These are phyloP conservation scores for Hypoxylon sp. DNA, from an alignment of 2,329 filamentous ascomycete genomes.

Conservation along the genomic window DNA sequence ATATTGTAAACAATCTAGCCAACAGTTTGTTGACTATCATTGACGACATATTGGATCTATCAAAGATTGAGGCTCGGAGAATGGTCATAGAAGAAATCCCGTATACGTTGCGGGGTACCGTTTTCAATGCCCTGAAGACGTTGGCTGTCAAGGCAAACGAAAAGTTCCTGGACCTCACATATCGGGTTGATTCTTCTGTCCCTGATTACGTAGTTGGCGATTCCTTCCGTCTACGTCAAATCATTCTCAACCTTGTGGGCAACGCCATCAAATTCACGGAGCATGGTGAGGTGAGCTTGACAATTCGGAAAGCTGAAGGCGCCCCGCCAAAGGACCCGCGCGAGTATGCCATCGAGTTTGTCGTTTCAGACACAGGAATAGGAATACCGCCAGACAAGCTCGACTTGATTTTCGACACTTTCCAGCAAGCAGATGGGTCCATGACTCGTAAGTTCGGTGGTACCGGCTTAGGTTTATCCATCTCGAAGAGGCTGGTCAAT, in stretches of 20 bases:
- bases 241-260: conserved; percentile 96
- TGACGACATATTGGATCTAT: conserved; percentile 83
- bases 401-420: conserved; percentile 97
- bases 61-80: conserved; percentile 91
- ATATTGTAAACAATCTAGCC: conserved; percentile 96
- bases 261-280: conserved; percentile 99
- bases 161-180: conserved; percentile 92
- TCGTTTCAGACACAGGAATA: conserved; percentile 96
- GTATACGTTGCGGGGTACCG: conserved; percentile 92
- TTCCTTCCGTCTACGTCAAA: conserved; percentile 95
- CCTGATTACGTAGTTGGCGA: conserved; percentile 97
- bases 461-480: conserved; percentile 92
- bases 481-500: conserved; percentile 94
- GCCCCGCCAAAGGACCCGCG: conserved; percentile 76
- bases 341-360: conserved; percentile 95
- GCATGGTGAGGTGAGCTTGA: conserved; percentile 93
- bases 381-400: conserved; percentile 96
- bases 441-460: conserved; percentile 97
- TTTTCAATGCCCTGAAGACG: conserved; percentile 97
- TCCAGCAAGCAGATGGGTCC: conserved; percentile 97
- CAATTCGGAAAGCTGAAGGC: conserved; percentile 79
- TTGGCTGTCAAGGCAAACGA: conserved; percentile 98
- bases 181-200: conserved; percentile 92
- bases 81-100: conserved; percentile 99
- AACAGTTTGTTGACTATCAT: conserved; percentile 98